Conservation (phyloP, 306 rosid genomes). For the Lotus japonicus region DNA sequence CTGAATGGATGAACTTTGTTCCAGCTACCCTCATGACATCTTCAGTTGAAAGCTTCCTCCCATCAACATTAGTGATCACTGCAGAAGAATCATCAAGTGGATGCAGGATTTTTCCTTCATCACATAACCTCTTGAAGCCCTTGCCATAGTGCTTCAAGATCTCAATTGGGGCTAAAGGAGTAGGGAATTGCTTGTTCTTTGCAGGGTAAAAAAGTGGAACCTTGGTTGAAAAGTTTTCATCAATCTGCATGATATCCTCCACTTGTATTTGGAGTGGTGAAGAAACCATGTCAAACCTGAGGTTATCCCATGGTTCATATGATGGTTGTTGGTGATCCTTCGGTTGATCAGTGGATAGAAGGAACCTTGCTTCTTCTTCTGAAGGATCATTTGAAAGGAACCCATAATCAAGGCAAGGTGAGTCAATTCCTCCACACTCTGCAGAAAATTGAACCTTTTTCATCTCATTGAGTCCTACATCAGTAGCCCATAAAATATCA, state of each 20-base stretch:
- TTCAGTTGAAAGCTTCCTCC: conserved; percentile 40
- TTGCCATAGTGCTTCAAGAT: conserved; percentile 43
- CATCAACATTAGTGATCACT: not conserved
- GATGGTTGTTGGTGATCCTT: conserved; percentile 26
- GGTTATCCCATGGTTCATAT: conserved; percentile 27
- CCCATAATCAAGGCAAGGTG: conserved; percentile 21
- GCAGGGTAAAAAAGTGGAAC: conserved; percentile 11
- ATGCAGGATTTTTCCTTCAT: conserved; percentile 26
- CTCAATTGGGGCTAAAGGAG: conserved; percentile 41
- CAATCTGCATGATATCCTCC: conserved; percentile 2
- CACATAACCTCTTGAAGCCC: conserved; percentile 28
- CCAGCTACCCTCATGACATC: conserved; percentile 60
- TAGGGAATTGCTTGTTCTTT: conserved; percentile 11
- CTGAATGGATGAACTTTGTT: conserved; percentile 52
- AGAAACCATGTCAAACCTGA: conserved; percentile 31
- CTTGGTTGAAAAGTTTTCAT: conserved; percentile 5
- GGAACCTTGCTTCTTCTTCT: conserved; percentile 1
- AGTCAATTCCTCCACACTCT: conserved; percentile 14
- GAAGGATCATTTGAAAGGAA: too few species aligned
- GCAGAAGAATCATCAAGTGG: not conserved
- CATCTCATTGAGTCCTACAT: conserved; percentile 9
- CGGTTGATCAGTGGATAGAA: conserved; percentile 20
- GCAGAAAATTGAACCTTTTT: conserved; percentile 9
- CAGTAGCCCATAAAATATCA: conserved; percentile 11
- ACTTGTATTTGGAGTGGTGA: conserved; percentile 25